Evolutionary conservation across 2,329 filamentous ascomycete genomes (phyloP).

Genomic region (Fusarium penzigii): DNA sequence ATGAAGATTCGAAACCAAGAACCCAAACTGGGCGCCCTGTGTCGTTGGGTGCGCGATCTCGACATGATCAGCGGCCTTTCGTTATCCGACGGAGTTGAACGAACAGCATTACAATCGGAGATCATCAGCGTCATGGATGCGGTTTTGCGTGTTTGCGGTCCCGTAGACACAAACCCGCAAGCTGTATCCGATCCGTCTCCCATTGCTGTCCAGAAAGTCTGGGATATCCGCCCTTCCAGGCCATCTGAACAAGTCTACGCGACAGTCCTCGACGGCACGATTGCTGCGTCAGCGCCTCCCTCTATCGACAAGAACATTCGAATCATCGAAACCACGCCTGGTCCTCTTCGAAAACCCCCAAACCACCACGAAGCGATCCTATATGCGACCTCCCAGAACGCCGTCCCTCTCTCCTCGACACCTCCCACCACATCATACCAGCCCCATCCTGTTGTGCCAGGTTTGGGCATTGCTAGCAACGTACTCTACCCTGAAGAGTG

Average conservation of each 20-base stretch:
- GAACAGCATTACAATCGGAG: conserved; percentile 51
- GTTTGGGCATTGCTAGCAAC: conserved; percentile 59
- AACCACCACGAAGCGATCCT: conserved; percentile 68
- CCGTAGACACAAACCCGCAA: conserved; percentile 51
- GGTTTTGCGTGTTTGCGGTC: conserved; percentile 63
- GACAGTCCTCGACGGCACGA: conserved; percentile 59
- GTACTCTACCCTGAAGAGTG: conserved; percentile 65
- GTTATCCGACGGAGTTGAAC: conserved; percentile 42
- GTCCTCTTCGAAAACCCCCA: conserved; percentile 62
- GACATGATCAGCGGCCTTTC: conserved; percentile 68
- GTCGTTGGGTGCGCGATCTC: conserved; percentile 71
- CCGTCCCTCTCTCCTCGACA: conserved; percentile 51
- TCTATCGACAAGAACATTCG: conserved; percentile 47
- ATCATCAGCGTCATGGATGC: conserved; percentile 64
- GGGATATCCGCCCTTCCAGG: conserved; percentile 55
- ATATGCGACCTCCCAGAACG: conserved; percentile 59
- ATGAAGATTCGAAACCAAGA: conserved; percentile 68
- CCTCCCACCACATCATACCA: conserved; percentile 53
- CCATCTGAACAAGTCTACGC: conserved; percentile 50
- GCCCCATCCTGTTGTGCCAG: conserved; percentile 63
- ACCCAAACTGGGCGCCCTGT: conserved; percentile 68
- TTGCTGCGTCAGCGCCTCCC: conserved; percentile 44
- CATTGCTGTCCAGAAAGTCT: conserved; percentile 60
- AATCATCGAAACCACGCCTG: conserved; percentile 63
- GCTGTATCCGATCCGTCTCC: conserved; percentile 40